Conservation (phyloP, 371 early-diverging fungal genomes). For the Mortierella sp. region DNA sequence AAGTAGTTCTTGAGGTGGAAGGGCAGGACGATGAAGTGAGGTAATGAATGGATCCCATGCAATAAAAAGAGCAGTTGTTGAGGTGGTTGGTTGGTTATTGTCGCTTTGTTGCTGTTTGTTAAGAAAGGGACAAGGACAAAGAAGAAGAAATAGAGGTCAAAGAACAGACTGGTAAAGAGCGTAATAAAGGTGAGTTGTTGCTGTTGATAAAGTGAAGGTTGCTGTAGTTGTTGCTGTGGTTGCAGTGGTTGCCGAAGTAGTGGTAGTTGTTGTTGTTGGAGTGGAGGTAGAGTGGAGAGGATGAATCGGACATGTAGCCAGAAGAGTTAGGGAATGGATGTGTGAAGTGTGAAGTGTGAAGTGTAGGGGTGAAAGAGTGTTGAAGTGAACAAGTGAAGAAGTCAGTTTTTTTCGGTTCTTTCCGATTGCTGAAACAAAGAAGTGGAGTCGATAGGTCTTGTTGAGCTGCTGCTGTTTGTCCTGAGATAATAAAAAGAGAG, state of each 20-base stretch:
- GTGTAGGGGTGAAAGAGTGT: neutral
- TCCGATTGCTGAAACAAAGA: neutral
- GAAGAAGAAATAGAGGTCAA: neutral
- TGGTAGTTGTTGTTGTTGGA: too few species aligned
- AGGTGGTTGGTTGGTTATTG: neutral
- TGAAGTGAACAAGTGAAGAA: neutral
- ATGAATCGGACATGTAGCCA: neutral
- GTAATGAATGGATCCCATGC: conserved; percentile 1
- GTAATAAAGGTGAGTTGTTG: neutral
- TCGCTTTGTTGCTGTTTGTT: neutral
- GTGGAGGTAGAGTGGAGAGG: conserved; percentile 1
- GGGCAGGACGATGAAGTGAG: neutral
- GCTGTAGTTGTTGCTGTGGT: neutral
- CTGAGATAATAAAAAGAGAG: neutral
- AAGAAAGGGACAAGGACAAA: neutral
- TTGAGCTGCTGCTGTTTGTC: neutral
- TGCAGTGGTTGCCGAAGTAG: neutral
- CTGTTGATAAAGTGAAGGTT: neutral
- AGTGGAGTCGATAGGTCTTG: neutral
- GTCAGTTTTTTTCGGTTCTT: neutral
- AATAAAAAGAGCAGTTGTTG: neutral
- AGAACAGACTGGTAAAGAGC: neutral
- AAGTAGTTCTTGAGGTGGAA: neutral
- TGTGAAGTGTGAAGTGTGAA: neutral
- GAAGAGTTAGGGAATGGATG: neutral